phyloP scores from a whole-genome alignment of 73 alveolate genomes.

The Strombidium stylifer region DNA sequence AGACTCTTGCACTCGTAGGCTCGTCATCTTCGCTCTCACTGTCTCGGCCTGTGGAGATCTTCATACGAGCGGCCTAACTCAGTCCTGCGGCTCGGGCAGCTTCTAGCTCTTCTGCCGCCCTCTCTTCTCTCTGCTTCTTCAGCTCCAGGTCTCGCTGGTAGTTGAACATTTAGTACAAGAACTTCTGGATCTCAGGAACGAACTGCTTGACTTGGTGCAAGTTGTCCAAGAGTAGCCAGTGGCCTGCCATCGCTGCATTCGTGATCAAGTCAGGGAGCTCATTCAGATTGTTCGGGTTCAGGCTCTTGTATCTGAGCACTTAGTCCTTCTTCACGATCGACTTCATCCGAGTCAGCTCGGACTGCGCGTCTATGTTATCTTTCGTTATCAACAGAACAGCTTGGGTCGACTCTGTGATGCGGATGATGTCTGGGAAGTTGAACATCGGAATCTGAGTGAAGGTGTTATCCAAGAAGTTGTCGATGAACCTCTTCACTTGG shows the following conservation, averaged over 20 bases:
- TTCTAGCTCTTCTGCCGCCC: slow-evolving; percentile 5
- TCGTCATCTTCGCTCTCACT: neutral
- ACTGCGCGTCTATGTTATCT: too few species aligned
- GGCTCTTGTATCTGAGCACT: too few species aligned
- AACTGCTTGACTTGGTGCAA: slow-evolving; percentile 54
- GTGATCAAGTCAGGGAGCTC: slow-evolving; percentile 52
- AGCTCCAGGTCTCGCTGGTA: too few species aligned
- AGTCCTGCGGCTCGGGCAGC: neutral
- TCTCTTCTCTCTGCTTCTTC: too few species aligned
- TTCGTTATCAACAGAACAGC: slow-evolving; percentile 61
- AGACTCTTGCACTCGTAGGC: neutral
- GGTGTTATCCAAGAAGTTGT: slow-evolving; percentile 44
- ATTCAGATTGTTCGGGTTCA: slow-evolving; percentile 47
- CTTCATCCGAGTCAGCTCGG: too few species aligned
- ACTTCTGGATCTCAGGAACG: slow-evolving; percentile 53
- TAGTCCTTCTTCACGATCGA: too few species aligned
- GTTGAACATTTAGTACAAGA: slow-evolving; percentile 38
- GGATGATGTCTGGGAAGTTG: slow-evolving; percentile 36
- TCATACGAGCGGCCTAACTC: neutral
- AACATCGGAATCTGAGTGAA: slow-evolving; percentile 64
- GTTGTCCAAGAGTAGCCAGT: slow-evolving; percentile 61
- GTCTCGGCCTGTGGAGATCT: too few species aligned
- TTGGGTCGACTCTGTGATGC: slow-evolving; percentile 17
- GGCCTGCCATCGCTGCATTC: slow-evolving; percentile 47
- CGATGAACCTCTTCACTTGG: slow-evolving; percentile 53